phyloP scores from a whole-genome alignment of 805 yeast genomes.

The Metschnikowia noctiluminum region DNA sequence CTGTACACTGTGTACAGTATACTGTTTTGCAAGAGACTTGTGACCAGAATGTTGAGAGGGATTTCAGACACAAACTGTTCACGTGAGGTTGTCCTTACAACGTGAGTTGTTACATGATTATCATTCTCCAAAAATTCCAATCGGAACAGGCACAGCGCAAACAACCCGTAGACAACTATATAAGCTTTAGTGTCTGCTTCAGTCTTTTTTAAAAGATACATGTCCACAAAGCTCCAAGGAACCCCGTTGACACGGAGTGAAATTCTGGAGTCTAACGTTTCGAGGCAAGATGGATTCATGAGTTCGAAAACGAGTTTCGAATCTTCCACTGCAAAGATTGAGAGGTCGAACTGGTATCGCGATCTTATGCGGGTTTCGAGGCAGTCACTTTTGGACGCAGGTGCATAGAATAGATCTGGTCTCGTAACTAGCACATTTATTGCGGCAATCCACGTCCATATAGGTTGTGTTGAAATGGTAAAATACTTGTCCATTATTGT shows the following conservation, averaged over 20 bases:
- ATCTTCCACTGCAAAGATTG: conserved; percentile 29
- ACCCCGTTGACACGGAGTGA: conserved; percentile 31
- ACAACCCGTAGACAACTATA: conserved; percentile 33
- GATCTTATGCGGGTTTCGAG: background rate
- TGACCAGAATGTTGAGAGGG: conserved; percentile 17
- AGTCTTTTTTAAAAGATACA: conserved; percentile 9
- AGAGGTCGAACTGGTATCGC: conserved; percentile 9
- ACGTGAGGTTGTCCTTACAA: conserved; percentile 28
- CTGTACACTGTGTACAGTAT: conserved; percentile 30
- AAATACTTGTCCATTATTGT: conserved; percentile 20
- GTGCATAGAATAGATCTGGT: conserved; percentile 33
- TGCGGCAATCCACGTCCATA: conserved; percentile 43
- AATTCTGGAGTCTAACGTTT: conserved; percentile 4
- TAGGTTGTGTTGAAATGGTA: conserved; percentile 32
- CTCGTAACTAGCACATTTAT: conserved; percentile 27
- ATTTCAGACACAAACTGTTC: background rate
- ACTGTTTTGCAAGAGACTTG: conserved; percentile 32
- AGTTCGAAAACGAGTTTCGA: conserved; percentile 27
- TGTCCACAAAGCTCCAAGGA: conserved; percentile 30
- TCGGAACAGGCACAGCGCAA: conserved; percentile 37
- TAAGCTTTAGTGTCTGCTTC: conserved; percentile 13
- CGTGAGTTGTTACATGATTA: conserved; percentile 19
- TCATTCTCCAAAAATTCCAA: conserved; percentile 25
- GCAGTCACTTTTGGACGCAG: background rate
- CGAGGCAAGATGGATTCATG: conserved; percentile 15